Percentiles rank a stretch among this genome's conserved stretches.
Conservation (phyloP, 2,329 filamentous ascomycete genomes). For the Saccharata proteae region DNA sequence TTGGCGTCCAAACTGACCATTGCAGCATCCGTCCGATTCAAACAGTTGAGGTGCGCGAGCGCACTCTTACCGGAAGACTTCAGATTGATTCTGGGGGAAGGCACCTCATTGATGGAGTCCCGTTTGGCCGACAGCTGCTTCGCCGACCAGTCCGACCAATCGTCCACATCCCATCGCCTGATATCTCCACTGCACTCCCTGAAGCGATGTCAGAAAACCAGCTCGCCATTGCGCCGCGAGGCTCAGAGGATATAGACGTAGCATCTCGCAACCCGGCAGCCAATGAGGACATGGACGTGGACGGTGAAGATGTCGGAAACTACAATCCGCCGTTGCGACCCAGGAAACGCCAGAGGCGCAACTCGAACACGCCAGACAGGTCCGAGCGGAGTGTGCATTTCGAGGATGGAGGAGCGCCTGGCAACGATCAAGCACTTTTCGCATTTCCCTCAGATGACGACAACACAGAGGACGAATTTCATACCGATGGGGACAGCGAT, state of each 20-base stretch:
- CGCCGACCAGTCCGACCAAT: conserved; percentile 49
- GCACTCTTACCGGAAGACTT: conserved; percentile 62
- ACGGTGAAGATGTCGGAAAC: conserved; percentile 19
- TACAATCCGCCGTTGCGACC: conserved; percentile 18
- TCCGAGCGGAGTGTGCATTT: conserved; percentile 12
- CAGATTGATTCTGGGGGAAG: conserved; percentile 71
- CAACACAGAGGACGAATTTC: conserved; percentile 10
- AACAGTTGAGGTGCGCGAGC: conserved; percentile 59
- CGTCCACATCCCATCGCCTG: conserved; percentile 57
- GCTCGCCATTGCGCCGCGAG: no score
- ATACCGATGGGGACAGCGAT: conserved; percentile 9
- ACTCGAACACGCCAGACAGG: conserved; percentile 8
- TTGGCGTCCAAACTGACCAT: conserved; percentile 1
- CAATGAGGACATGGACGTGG: conserved; percentile 25
- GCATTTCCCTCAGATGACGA: conserved; percentile 6
- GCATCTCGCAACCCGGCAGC: conserved; percentile 25
- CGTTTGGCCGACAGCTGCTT: conserved; percentile 66
- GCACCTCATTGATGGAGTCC: conserved; percentile 73
- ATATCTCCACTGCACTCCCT: conserved; percentile 8
- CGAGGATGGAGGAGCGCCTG: neutral
- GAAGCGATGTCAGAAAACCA: neutral
- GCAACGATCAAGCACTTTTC: conserved; percentile 1
- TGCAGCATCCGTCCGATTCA: conserved; percentile 65
- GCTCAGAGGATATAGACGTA: no score
- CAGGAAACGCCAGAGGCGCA: conserved; percentile 3